Conservation (phyloP, 768 basidiomycete genomes). For the Russula emetica region DNA sequence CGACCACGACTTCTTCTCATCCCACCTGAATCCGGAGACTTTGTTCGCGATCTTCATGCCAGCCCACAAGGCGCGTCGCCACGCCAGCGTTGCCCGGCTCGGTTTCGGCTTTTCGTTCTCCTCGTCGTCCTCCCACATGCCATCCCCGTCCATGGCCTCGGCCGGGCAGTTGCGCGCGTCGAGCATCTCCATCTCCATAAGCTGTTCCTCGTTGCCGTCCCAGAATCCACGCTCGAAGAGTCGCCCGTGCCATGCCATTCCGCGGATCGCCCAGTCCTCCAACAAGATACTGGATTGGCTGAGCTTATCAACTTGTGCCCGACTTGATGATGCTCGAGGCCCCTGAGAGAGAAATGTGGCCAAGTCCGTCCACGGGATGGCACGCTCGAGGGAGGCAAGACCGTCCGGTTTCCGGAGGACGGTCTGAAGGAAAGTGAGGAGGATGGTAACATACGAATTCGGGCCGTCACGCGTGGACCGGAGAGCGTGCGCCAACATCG, state of each 20-base stretch:
- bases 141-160: conserved; percentile 69
- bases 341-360: conserved; percentile 58
- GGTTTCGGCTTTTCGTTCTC: conserved; percentile 44
- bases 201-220: conserved; percentile 46
- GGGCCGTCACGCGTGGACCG: conserved; percentile 59
- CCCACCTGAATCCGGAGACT: conserved; percentile 75
- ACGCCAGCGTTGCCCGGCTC: conserved; percentile 44
- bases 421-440: conserved; percentile 87
- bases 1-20: conserved; percentile 56
- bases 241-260: conserved; percentile 94
- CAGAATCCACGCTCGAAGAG: conserved; percentile 94
- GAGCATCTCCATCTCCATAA: conserved; percentile 53
- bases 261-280: conserved; percentile 94
- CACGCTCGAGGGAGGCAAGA: conserved; percentile 61
- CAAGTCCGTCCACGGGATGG: conserved; percentile 81
- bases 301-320: conserved; percentile 15
- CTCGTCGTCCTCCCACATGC: conserved; percentile 76
- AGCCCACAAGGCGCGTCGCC: conserved; percentile 70
- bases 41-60: conserved; percentile 60
- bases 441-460: conserved; percentile 82
- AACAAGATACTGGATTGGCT: conserved; percentile 43
- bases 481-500: conserved; percentile 70
- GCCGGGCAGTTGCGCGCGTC: conserved; percentile 71
- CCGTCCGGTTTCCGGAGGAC: conserved; percentile 61
- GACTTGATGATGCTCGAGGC: conserved; percentile 48